These are phyloP conservation scores for Pythium myriotylum DNA, from an alignment of 352 stramenopile species.

Conservation along the genomic window DNA sequence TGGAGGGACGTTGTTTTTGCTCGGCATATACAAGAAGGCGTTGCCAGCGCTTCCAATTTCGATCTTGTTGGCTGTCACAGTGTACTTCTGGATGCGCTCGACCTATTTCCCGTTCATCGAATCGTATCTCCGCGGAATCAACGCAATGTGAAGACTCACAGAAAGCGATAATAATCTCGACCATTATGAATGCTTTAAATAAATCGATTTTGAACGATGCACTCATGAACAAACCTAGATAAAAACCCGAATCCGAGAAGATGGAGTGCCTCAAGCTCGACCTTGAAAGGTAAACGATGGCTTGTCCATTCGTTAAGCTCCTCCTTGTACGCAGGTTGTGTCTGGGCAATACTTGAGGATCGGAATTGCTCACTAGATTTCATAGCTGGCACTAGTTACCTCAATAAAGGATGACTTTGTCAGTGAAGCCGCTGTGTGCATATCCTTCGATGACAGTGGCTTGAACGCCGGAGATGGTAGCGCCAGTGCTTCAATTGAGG, in stretches of 20 bases:
- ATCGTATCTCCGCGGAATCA: slow-evolving; percentile 40
- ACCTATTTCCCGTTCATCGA: slow-evolving; percentile 73
- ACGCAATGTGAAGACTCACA: slow-evolving; percentile 19
- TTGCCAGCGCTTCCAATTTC: slow-evolving; percentile 97
- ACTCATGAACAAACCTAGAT: slow-evolving; percentile 51
- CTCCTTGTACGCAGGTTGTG: slow-evolving; percentile 45
- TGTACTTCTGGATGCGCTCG: slow-evolving; percentile 83
- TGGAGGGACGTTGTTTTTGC: slow-evolving; percentile 93
- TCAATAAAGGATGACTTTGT: slow-evolving; percentile 59
- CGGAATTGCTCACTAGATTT: not conserved
- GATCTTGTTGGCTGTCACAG: slow-evolving; percentile 71
- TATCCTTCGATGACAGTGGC: slow-evolving; percentile 56
- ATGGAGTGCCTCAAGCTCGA: slow-evolving; percentile 83
- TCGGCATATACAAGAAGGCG: slow-evolving; percentile 95
- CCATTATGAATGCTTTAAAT: slow-evolving; percentile 23
- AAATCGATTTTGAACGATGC: slow-evolving; percentile 37
- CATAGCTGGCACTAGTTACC: slow-evolving; percentile 31
- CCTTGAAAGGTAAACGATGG: slow-evolving; percentile 24
- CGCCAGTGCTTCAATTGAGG: slow-evolving; percentile 53
- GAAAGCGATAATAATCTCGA: not conserved
- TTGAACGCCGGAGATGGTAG: slow-evolving; percentile 64
- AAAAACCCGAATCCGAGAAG: slow-evolving; percentile 78
- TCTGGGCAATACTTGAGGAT: slow-evolving; percentile 32
- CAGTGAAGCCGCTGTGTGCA: slow-evolving; percentile 45
- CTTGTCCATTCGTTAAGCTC: slow-evolving; percentile 65